Percentiles rank a stretch among this genome's conserved stretches.
phyloP scores from a whole-genome alignment of 345 rosid species.

The Acer negundo region DNA sequence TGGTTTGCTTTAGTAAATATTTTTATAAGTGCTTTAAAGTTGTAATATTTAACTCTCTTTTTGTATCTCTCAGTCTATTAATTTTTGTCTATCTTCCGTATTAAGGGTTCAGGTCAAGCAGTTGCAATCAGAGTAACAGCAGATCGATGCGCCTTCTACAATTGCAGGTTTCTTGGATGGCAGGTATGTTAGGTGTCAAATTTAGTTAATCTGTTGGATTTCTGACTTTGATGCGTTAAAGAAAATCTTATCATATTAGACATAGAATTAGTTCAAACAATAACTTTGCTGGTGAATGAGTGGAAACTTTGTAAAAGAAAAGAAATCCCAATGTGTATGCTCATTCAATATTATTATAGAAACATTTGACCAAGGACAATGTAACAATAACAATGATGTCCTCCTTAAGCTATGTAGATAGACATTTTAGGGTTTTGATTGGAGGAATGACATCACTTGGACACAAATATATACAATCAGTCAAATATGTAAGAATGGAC shows the following conservation, averaged over 20 bases:
- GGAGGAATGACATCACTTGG: not conserved
- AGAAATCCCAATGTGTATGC: not conserved
- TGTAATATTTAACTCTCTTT: not conserved
- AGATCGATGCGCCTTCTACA: conserved; percentile 92
- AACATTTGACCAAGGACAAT: not conserved
- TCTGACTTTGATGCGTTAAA: not conserved
- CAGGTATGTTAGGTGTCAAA: conserved; percentile 52
- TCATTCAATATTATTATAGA: not conserved
- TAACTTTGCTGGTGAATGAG: not conserved
- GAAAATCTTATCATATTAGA: not conserved
- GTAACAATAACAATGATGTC: not conserved
- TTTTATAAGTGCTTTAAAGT: not conserved
- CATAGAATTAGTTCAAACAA: not conserved
- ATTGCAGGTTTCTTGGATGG: conserved; percentile 97
- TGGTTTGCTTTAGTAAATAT: not conserved
- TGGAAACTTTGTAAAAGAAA: not conserved
- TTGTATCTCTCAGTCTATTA: not conserved
- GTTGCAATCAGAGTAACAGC: conserved; percentile 95
- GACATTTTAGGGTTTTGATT: not conserved
- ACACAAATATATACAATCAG: not conserved
- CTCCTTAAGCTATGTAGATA: not conserved
- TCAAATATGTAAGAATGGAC: not conserved
- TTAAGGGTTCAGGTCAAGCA: conserved; percentile 95
- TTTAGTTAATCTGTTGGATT: not conserved
- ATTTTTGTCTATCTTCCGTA: conserved; percentile 11